Evolutionary conservation across 495 filamentous ascomycete genomes (phyloP).

Genomic region (Xylaria intraflava): DNA sequence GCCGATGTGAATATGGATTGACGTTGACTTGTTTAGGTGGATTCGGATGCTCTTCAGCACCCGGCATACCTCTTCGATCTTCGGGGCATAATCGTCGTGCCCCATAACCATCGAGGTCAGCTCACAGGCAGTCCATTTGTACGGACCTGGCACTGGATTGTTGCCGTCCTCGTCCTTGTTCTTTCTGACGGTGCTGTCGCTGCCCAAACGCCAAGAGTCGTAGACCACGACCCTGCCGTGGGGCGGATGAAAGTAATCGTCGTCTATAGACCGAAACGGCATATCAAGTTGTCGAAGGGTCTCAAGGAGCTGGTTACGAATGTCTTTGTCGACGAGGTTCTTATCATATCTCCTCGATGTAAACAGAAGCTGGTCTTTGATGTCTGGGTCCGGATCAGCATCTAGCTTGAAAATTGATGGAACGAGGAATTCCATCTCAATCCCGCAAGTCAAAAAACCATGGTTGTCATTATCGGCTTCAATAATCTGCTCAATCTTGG

Average conservation of each 20-base stretch:
- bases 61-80: slow-evolving; percentile 13
- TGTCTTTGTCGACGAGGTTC: background rate
- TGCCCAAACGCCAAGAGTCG: slow-evolving; percentile 14
- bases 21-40: slow-evolving; percentile 13
- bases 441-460: slow-evolving; percentile 15
- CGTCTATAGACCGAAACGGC: background rate
- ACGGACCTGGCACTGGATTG: background rate
- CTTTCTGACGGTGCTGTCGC: slow-evolving; percentile 7
- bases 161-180: background rate
- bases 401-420: background rate
- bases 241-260: slow-evolving; percentile 5
- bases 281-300: background rate
- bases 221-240: slow-evolving; percentile 7
- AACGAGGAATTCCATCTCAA: slow-evolving; percentile 21
- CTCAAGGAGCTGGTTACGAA: background rate
- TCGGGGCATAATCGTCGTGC: slow-evolving; percentile 10
- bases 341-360: background rate
- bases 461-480: slow-evolving; percentile 12
- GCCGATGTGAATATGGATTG: slow-evolving; percentile 20
- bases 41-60: slow-evolving; percentile 11
- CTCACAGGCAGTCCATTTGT: slow-evolving; percentile 11
- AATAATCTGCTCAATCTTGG: slow-evolving; percentile 14
- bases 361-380: background rate
- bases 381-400: slow-evolving; percentile 10
- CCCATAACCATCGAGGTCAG: slow-evolving; percentile 17